Evolutionary conservation across 805 yeast species (phyloP).

Genomic region (Yamadazyma paraphyllophila): DNA sequence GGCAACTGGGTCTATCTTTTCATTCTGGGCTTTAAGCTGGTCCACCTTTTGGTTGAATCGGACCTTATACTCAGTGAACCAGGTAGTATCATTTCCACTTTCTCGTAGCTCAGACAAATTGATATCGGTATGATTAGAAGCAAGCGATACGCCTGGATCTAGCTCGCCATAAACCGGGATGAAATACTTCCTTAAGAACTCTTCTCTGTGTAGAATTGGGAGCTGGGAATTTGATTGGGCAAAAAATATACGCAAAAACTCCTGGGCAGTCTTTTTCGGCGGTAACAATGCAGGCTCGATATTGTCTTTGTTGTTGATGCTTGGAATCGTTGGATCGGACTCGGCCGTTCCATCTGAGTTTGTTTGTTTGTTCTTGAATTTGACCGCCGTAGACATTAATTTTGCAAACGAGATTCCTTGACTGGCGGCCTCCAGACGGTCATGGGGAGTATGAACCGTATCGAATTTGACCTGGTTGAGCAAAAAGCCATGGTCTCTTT

Average conservation of each 20-base stretch:
- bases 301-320: constrained; percentile 3
- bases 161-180: constrained; percentile 78
- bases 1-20: constrained; percentile 26
- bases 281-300: constrained; percentile 56
- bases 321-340: constrained; percentile 8
- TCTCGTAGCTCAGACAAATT: constrained; percentile 26
- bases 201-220: constrained; percentile 81
- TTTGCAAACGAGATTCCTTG: constrained; percentile 66
- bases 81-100: constrained; percentile 37
- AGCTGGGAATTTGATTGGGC: constrained; percentile 79
- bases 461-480: constrained; percentile 12
- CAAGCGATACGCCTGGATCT: constrained; percentile 52
- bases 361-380: constrained; percentile 35
- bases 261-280: constrained; percentile 66
- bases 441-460: constrained; percentile 8
- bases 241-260: constrained; percentile 62
- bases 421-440: constrained; percentile 4
- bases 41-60: constrained; percentile 19
- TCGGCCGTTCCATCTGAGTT: not conserved
- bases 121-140: constrained; percentile 53
- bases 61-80: constrained; percentile 45
- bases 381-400: constrained; percentile 74
- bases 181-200: constrained; percentile 62
- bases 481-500: constrained; percentile 6
- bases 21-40: constrained; percentile 4